Conservation (phyloP, 2,329 filamentous ascomycete species). For the Arthroderma uncinatum region DNA sequence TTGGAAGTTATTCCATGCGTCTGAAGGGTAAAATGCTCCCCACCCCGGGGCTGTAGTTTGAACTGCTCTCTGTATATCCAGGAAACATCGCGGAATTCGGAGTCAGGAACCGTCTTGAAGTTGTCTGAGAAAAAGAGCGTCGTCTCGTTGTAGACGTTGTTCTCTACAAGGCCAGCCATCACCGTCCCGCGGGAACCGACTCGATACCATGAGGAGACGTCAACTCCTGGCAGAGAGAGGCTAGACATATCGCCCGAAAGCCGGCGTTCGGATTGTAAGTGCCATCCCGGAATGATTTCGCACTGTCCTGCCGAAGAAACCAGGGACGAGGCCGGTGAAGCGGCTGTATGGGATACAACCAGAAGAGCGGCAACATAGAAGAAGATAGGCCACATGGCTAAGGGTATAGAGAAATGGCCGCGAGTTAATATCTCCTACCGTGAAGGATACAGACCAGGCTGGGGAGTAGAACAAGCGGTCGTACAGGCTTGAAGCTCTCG, state of each 20-base stretch:
- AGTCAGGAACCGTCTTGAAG: constrained; percentile 35
- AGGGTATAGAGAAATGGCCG: background rate
- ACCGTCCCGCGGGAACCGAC: constrained; percentile 43
- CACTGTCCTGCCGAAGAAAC: constrained; percentile 21
- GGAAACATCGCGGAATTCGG: constrained; percentile 40
- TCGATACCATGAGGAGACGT: constrained; percentile 44
- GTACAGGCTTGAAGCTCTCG: background rate
- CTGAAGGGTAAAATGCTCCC: constrained; percentile 42
- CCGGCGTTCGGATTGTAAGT: constrained; percentile 38
- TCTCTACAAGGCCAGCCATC: constrained; percentile 47
- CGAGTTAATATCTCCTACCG: background rate
- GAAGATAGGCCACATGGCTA: background rate
- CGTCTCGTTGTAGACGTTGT: constrained; percentile 42
- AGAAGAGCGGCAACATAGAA: background rate
- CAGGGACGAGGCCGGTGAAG: constrained; percentile 4
- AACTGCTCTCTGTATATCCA: constrained; percentile 52
- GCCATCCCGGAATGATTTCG: constrained; percentile 34
- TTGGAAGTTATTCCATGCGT: constrained; percentile 51
- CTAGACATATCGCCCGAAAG: constrained; percentile 27
- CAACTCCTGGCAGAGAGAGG: constrained; percentile 35
- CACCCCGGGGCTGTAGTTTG: constrained; percentile 23
- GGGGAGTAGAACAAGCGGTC: no score
- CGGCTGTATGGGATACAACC: background rate
- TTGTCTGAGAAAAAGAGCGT: constrained; percentile 48
- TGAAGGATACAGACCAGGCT: no score